phyloP scores from a whole-genome alignment of 768 basidiomycete species.

The Boletus barrowsii region DNA sequence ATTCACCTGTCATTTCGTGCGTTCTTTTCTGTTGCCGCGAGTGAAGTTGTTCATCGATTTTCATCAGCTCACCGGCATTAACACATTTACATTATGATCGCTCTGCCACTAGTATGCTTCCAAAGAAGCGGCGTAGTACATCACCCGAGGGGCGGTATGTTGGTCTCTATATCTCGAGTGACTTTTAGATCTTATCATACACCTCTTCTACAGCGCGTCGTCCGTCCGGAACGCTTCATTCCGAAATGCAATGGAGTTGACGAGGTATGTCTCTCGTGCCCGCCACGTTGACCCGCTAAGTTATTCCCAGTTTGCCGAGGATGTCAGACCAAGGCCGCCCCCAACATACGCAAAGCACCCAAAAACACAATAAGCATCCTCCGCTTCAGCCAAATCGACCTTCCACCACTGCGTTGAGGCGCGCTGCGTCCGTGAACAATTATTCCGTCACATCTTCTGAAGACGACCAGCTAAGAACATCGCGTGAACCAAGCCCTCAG shows the following conservation, averaged over 20 bases:
- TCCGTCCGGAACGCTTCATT: conserved; percentile 15
- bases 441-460: conserved; percentile 26
- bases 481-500: conserved; percentile 30
- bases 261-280: conserved; percentile 21
- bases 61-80: conserved; percentile 28
- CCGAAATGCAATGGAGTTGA: conserved; percentile 22
- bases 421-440: conserved; percentile 15
- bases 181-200: conserved; percentile 11
- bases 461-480: conserved; percentile 28
- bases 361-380: conserved; percentile 12
- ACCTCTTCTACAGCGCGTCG: conserved; percentile 8
- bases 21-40: conserved; percentile 19
- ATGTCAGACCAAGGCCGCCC: conserved; percentile 18
- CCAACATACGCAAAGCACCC: conserved; percentile 8
- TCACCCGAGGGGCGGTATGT: conserved; percentile 31
- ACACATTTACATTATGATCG: conserved; percentile 25
- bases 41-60: conserved; percentile 15
- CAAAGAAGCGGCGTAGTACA: conserved; percentile 33
- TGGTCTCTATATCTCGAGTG: neutral
- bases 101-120: conserved; percentile 28
- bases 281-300: conserved; percentile 6
- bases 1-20: conserved; percentile 31
- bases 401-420: conserved; percentile 5
- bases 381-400: conserved; percentile 7
- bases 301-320: conserved; percentile 19